Evolutionary conservation across 257 asterid genomes (phyloP).

Genomic region (Salvia hispanica): DNA sequence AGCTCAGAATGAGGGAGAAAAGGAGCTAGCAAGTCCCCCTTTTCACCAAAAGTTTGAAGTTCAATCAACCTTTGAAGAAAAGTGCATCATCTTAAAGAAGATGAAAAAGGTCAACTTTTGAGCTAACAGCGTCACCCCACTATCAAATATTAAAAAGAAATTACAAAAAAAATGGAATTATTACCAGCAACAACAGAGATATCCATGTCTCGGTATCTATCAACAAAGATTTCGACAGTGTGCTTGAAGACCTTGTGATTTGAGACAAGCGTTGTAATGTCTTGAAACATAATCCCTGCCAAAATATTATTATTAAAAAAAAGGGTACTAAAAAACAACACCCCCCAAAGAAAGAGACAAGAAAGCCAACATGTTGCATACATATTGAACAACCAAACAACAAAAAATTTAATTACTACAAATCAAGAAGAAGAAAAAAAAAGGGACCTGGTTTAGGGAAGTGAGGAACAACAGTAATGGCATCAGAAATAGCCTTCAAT

Average conservation of each 20-base stretch:
- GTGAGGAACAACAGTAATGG: conserved; percentile 85
- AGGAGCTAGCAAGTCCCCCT: background rate
- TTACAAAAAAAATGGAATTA: conserved; percentile 3
- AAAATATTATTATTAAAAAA: background rate
- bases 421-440: background rate
- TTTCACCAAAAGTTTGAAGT: conserved; percentile 8
- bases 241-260: conserved; percentile 80
- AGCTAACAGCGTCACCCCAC: conserved; percentile 25
- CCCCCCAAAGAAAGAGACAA: background rate
- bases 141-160: background rate
- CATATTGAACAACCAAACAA: conserved; percentile 21
- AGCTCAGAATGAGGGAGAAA: conserved; percentile 2
- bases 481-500: conserved; percentile 78
- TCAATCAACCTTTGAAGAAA: conserved; percentile 3
- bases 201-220: conserved; percentile 75
- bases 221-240: conserved; percentile 81
- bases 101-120: conserved; percentile 6
- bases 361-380: background rate
- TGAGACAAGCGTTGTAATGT: conserved; percentile 77
- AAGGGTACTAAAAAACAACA: background rate
- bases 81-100: conserved; percentile 19
- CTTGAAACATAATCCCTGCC: conserved; percentile 94
- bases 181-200: conserved; percentile 96
- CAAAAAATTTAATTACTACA: background rate
- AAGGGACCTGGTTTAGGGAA: conserved; percentile 83